Evolutionary conservation across 2,329 filamentous ascomycete genomes (phyloP).

Genomic region (Nigrospora oryzae): DNA sequence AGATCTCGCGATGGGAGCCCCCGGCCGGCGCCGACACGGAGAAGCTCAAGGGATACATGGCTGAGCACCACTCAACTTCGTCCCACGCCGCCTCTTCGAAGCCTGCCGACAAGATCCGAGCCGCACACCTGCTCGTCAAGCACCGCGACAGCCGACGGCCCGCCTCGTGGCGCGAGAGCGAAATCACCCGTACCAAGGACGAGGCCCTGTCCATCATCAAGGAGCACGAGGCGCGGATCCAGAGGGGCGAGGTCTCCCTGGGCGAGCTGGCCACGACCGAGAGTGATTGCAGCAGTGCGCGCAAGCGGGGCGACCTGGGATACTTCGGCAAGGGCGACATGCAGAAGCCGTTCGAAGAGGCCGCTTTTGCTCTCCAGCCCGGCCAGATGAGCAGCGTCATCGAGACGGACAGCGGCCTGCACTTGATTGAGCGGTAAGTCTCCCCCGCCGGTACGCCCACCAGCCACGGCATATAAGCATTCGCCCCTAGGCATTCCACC

Average conservation of each 20-base stretch:
- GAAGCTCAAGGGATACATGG: slow-evolving; percentile 92
- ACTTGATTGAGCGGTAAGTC: slow-evolving; percentile 70
- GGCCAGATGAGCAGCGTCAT: slow-evolving; percentile 83
- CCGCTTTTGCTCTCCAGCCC: slow-evolving; percentile 79
- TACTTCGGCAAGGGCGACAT: slow-evolving; percentile 94
- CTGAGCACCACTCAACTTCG: slow-evolving; percentile 66
- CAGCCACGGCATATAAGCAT: background rate
- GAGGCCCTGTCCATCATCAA: slow-evolving; percentile 75
- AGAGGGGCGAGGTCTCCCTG: slow-evolving; percentile 57
- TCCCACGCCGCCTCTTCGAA: slow-evolving; percentile 28
- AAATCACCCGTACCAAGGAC: slow-evolving; percentile 82
- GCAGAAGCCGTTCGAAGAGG: slow-evolving; percentile 98
- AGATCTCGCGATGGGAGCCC: slow-evolving; percentile 92
- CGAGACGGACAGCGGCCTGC: slow-evolving; percentile 87
- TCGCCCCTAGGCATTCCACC: no score
- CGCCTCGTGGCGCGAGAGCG: slow-evolving; percentile 83
- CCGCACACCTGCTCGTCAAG: slow-evolving; percentile 89
- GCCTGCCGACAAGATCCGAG: slow-evolving; percentile 77
- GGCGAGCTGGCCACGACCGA: slow-evolving; percentile 82
- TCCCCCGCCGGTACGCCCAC: background rate
- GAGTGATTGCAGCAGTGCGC: slow-evolving; percentile 91
- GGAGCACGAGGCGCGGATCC: slow-evolving; percentile 68
- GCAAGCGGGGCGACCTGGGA: slow-evolving; percentile 89
- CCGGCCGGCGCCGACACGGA: slow-evolving; percentile 82
- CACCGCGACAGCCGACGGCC: slow-evolving; percentile 82